These are phyloP conservation scores for Taphrina sp. DNA, from an alignment of 1,139 yeast genomes.

Conservation along the genomic window DNA sequence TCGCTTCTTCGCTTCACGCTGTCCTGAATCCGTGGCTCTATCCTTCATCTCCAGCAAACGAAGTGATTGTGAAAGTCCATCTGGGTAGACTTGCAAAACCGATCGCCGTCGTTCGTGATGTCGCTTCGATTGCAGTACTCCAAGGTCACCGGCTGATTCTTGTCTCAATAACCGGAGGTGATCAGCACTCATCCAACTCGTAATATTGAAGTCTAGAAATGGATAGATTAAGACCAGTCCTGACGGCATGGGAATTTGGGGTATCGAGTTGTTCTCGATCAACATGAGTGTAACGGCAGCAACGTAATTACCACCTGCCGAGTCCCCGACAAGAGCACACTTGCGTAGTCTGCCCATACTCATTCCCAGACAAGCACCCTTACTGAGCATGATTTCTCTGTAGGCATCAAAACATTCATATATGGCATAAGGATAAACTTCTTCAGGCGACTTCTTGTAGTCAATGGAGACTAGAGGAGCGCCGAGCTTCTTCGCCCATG, in stretches of 20 bases:
- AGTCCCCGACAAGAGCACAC: constrained; percentile 39
- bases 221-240: constrained; percentile 40
- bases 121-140: constrained; percentile 23
- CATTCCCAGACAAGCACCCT: constrained; percentile 39
- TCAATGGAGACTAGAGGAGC: constrained; percentile 39
- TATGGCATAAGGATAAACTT: constrained; percentile 54
- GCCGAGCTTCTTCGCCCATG: constrained; percentile 39
- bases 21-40: constrained; percentile 8
- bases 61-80: constrained; percentile 1
- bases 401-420: constrained; percentile 51
- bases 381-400: constrained; percentile 39
- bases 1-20: neutral
- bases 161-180: constrained; percentile 38
- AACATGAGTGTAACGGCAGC: constrained; percentile 39
- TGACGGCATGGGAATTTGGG: constrained; percentile 36
- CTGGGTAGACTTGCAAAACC: constrained; percentile 27
- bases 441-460: constrained; percentile 50
- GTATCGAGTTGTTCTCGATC: constrained; percentile 29
- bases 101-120: constrained; percentile 29
- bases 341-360: constrained; percentile 36
- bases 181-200: constrained; percentile 40
- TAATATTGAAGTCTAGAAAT: constrained; percentile 40
- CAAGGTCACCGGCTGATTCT: constrained; percentile 37
- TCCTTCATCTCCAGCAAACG: constrained; percentile 6
- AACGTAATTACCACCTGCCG: constrained; percentile 41